Percentiles rank a stretch among this genome's conserved stretches.
These are phyloP conservation scores for Pleurostoma richardsiae DNA, from an alignment of 2,329 filamentous ascomycete genomes.

Conservation along the genomic window DNA sequence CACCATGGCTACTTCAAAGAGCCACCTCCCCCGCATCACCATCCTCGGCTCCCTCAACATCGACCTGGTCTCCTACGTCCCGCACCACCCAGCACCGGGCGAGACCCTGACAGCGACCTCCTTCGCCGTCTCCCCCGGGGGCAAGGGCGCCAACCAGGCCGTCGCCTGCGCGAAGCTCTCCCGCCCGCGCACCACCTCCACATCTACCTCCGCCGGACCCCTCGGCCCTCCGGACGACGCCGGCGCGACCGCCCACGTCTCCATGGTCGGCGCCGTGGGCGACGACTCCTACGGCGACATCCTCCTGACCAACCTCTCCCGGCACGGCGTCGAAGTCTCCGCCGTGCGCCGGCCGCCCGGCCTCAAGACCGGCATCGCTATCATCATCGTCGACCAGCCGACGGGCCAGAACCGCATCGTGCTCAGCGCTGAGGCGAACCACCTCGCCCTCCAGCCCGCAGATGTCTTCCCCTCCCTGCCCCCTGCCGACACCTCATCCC, in stretches of 20 bases:
- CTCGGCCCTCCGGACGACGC: slow-evolving; percentile 7
- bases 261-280: slow-evolving; percentile 73
- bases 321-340: slow-evolving; percentile 57
- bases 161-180: slow-evolving; percentile 83
- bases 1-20: slow-evolving; percentile 15
- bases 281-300: slow-evolving; percentile 59
- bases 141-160: slow-evolving; percentile 95
- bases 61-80: slow-evolving; percentile 84
- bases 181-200: slow-evolving; percentile 28
- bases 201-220: too few species aligned
- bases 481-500: neutral
- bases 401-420: slow-evolving; percentile 75
- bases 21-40: slow-evolving; percentile 52
- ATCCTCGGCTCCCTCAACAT: slow-evolving; percentile 92
- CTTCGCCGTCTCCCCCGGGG: slow-evolving; percentile 78
- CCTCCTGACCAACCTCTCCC: slow-evolving; percentile 52
- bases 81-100: slow-evolving; percentile 75
- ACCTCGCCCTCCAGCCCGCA: slow-evolving; percentile 15
- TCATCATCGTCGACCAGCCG: slow-evolving; percentile 70
- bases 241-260: slow-evolving; percentile 33
- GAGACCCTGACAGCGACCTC: slow-evolving; percentile 80
- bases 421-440: slow-evolving; percentile 67
- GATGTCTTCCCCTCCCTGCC: neutral
- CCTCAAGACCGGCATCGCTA: slow-evolving; percentile 62
- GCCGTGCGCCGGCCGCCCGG: slow-evolving; percentile 39